Evolutionary conservation across 2,329 filamentous ascomycete genomes (phyloP).

Genomic region (Chaetomium globosum): DNA sequence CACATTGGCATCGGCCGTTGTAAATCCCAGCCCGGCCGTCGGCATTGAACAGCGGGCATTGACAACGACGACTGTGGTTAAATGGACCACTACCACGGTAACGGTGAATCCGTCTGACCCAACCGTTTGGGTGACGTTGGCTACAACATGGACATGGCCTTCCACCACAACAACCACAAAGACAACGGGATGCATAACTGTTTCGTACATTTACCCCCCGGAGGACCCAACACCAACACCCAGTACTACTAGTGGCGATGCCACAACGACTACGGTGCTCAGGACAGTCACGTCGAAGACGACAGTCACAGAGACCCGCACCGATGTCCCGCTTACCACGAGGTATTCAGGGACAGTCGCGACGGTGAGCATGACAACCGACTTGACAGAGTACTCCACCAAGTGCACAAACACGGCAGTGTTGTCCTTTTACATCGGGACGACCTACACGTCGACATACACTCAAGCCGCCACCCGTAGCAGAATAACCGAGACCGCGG

Average conservation of each 20-base stretch:
- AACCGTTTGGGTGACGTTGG: not conserved
- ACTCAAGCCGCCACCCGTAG: not conserved
- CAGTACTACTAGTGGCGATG: not conserved
- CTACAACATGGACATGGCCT: not conserved
- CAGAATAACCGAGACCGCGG: not conserved
- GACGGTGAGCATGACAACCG: not conserved
- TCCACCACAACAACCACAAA: not conserved
- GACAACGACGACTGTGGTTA: not conserved
- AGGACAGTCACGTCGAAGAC: not conserved
- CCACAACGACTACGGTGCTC: not conserved
- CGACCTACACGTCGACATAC: not conserved
- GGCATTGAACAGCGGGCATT: not conserved
- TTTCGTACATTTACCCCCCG: not conserved
- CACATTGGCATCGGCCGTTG: not conserved
- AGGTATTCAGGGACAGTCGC: not conserved
- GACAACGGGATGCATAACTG: not conserved
- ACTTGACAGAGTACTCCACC: not conserved
- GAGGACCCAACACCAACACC: not conserved
- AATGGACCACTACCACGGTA: not conserved
- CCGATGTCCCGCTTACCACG: not conserved
- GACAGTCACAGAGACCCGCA: not conserved
- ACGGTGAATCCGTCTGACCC: not conserved
- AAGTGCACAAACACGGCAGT: slow-evolving; percentile 1
- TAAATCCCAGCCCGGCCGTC: not conserved
- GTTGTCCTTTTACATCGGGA: not conserved